These are phyloP conservation scores for Rhizophora mangle DNA, from an alignment of 345 rosid species.

Conservation along the genomic window DNA sequence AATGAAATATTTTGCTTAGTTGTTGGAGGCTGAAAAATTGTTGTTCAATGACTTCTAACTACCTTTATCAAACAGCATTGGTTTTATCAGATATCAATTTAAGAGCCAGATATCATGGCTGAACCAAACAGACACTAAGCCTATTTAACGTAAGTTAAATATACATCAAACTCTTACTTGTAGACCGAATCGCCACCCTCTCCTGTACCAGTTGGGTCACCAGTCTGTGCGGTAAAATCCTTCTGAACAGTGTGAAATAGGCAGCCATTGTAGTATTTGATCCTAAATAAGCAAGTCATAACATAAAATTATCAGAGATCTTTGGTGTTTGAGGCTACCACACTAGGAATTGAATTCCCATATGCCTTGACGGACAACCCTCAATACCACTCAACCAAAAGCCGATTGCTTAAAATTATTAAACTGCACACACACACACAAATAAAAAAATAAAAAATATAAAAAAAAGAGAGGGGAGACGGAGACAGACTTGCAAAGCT, in stretches of 20 bases:
- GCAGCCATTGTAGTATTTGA: slow-evolving; percentile 85
- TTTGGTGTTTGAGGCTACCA: no score
- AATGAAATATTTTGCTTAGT: no score
- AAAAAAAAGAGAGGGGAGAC: neutral
- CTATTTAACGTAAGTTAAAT: neutral
- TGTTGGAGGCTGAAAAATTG: no score
- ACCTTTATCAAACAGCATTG: no score
- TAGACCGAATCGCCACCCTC: slow-evolving; percentile 82
- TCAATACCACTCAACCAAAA: no score
- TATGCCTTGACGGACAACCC: no score
- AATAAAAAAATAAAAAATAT: neutral
- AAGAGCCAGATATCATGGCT: no score
- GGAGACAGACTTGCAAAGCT: slow-evolving; percentile 75
- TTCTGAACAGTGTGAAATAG: slow-evolving; percentile 84
- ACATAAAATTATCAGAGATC: neutral
- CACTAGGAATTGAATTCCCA: no score
- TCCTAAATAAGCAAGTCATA: slow-evolving; percentile 40
- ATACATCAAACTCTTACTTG: slow-evolving; percentile 44
- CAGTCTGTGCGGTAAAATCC: slow-evolving; percentile 78
- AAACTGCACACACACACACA: neutral
- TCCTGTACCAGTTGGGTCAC: slow-evolving; percentile 86
- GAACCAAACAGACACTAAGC: neutral
- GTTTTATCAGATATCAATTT: no score
- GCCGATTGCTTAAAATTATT: no score
- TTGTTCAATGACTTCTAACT: no score